These are phyloP conservation scores for Phytophthora sp. DNA, from an alignment of 352 stramenopile genomes.

Conservation along the genomic window DNA sequence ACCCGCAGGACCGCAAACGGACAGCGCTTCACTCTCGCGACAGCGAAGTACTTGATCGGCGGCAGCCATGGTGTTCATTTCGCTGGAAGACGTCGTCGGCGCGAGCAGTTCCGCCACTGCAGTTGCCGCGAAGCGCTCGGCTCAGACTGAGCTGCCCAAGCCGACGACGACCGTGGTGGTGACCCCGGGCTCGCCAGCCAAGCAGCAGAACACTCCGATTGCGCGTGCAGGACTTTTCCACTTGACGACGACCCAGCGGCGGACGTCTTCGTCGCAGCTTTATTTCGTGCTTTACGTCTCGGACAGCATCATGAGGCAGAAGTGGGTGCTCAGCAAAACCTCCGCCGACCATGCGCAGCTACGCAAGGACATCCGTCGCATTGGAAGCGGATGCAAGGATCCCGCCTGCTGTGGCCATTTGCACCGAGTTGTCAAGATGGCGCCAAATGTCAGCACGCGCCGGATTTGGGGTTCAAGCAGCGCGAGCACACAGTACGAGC, in stretches of 20 bases:
- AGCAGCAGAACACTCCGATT: slow-evolving; percentile 36
- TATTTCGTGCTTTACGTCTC: slow-evolving; percentile 80
- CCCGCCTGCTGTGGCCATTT: slow-evolving; percentile 65
- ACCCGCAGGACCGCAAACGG: too few species aligned
- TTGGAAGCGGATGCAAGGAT: slow-evolving; percentile 42
- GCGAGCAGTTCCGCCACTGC: slow-evolving; percentile 7
- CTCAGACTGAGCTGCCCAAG: slow-evolving; percentile 13
- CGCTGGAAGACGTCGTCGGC: slow-evolving; percentile 65
- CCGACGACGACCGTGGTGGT: slow-evolving; percentile 61
- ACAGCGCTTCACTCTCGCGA: too few species aligned
- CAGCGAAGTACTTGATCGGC: too few species aligned
- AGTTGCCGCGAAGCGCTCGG: slow-evolving; percentile 6
- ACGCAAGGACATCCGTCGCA: slow-evolving; percentile 41
- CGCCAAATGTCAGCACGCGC: slow-evolving; percentile 13
- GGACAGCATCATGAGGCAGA: slow-evolving; percentile 66
- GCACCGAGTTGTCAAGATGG: slow-evolving; percentile 49
- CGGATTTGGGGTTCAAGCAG: slow-evolving; percentile 26
- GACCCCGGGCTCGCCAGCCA: slow-evolving; percentile 66
- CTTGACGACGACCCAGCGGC: slow-evolving; percentile 20
- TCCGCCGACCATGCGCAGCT: slow-evolving; percentile 53
- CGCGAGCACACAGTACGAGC: slow-evolving; percentile 43
- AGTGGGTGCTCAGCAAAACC: slow-evolving; percentile 74
- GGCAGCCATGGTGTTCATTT: slow-evolving; percentile 88
- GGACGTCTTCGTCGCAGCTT: slow-evolving; percentile 9
- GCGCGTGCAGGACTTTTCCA: slow-evolving; percentile 24